phyloP scores from a whole-genome alignment of 768 basidiomycete genomes.

The Infundibulicybe gibba region DNA sequence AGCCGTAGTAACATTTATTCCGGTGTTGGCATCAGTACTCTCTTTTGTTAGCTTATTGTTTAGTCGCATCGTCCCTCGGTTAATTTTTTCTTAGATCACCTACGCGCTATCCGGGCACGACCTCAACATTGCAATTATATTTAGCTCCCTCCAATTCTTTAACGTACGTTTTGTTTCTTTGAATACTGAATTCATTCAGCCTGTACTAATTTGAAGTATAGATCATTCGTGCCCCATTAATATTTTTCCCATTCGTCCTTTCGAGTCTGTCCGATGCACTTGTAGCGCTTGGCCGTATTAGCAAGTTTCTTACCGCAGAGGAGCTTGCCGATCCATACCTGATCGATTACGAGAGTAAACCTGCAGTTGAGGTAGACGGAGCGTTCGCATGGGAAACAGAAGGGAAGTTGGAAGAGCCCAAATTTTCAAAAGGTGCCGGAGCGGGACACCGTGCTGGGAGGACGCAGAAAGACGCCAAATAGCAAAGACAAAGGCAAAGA shows the following conservation, averaged over 20 bases:
- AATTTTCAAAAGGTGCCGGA: conserved; percentile 5
- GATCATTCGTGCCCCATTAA: conserved; percentile 57
- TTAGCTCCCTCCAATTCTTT: conserved; percentile 55
- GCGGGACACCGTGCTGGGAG: conserved; percentile 8
- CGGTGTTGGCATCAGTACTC: conserved; percentile 45
- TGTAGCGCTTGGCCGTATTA: conserved; percentile 46
- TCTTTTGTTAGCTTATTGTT: conserved; percentile 29
- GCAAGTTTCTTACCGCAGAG: conserved; percentile 47
- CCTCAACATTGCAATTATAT: conserved; percentile 52
- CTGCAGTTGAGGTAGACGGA: conserved; percentile 44
- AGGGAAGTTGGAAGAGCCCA: conserved; percentile 13
- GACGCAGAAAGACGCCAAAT: conserved; percentile 9
- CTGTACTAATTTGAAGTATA: conserved; percentile 11
- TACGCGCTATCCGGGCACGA: conserved; percentile 55
- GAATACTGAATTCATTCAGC: not conserved
- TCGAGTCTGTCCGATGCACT: conserved; percentile 43
- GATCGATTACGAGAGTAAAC: conserved; percentile 31
- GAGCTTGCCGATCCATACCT: conserved; percentile 45
- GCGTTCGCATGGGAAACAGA: conserved; percentile 51
- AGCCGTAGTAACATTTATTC: conserved; percentile 45
- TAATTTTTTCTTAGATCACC: conserved; percentile 42
- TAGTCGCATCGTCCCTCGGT: not conserved
- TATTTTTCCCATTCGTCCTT: conserved; percentile 54
- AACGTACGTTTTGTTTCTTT: conserved; percentile 35
- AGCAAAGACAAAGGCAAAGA: conserved; percentile 8